Conservation (phyloP, 2,329 filamentous ascomycete genomes). For the Dothideomycetes sp. region DNA sequence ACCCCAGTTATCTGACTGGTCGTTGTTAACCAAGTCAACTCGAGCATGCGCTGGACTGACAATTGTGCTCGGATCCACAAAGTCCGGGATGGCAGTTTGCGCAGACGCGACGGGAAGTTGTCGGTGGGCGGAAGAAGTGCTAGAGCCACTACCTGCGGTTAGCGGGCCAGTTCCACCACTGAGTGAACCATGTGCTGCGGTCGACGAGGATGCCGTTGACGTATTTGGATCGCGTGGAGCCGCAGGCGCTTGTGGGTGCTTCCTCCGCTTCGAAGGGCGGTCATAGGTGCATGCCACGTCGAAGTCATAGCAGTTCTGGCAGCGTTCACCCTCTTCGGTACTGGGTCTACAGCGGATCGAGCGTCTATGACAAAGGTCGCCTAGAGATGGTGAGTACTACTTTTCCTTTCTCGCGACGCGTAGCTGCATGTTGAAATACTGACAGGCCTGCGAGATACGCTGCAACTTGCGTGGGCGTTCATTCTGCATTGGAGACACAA, state of each 20-base stretch:
- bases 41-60: background rate
- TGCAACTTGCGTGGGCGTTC: conserved; percentile 24
- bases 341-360: conserved; percentile 34
- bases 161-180: background rate
- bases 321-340: conserved; percentile 25
- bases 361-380: conserved; percentile 40
- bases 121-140: background rate
- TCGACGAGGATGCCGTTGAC: background rate
- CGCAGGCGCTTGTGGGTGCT: conserved; percentile 4
- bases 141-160: background rate
- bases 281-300: conserved; percentile 38
- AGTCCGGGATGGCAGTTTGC: background rate
- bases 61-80: background rate
- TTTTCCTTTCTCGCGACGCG: too few species aligned
- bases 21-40: background rate
- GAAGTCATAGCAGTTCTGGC: conserved; percentile 42
- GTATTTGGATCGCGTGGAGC: background rate
- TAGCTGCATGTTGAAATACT: background rate
- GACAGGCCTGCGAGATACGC: conserved; percentile 24
- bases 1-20: background rate
- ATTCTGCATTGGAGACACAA: conserved; percentile 13
- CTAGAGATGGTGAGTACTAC: too few species aligned
- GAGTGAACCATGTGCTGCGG: background rate
- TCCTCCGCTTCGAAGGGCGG: conserved; percentile 29
- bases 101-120: background rate